Conservation (phyloP, 2,329 filamentous ascomycete genomes). For the Alternaria atra region DNA sequence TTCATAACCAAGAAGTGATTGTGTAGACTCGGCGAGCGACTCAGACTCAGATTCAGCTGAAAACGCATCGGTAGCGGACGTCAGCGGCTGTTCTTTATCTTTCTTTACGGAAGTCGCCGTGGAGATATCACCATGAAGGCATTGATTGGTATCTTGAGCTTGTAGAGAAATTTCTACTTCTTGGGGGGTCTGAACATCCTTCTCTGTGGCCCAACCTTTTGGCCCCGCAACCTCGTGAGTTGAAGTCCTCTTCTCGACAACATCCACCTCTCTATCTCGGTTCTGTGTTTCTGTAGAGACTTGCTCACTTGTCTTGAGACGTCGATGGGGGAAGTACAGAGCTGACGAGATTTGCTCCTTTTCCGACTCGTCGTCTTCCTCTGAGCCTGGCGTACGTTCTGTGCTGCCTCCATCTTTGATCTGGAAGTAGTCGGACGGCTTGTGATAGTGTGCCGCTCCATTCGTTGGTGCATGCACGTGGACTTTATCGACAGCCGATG, state of each 20-base stretch:
- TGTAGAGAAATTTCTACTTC: conserved; percentile 71
- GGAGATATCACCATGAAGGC: conserved; percentile 67
- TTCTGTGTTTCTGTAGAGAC: conserved; percentile 31
- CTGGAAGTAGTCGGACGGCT: conserved; percentile 44
- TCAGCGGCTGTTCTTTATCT: conserved; percentile 52
- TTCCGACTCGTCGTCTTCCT: conserved; percentile 68
- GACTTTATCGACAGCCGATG: conserved; percentile 47
- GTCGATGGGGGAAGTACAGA: conserved; percentile 80
- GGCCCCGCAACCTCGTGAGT: conserved; percentile 39
- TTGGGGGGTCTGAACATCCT: conserved; percentile 50
- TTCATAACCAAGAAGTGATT: conserved; percentile 59
- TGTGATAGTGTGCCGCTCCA: conserved; percentile 27
- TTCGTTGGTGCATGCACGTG: conserved; percentile 30
- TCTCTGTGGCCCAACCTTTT: conserved; percentile 39
- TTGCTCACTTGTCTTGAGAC: conserved; percentile 55
- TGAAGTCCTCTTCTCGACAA: conserved; percentile 36
- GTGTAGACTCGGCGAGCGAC: conserved; percentile 53
- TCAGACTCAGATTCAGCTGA: conserved; percentile 55
- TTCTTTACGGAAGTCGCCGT: conserved; percentile 51
- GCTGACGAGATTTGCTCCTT: conserved; percentile 89
- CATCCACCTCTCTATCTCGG: conserved; percentile 38
- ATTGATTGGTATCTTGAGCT: conserved; percentile 67
- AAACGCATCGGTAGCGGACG: conserved; percentile 34
- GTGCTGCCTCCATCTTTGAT: conserved; percentile 24
- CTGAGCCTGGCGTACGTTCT: conserved; percentile 47